A percentile compares a stretch with the other conserved stretches of the same genome.
Evolutionary conservation across 352 stramenopile genomes (phyloP).

Genomic region (Phytopythium montanum): DNA sequence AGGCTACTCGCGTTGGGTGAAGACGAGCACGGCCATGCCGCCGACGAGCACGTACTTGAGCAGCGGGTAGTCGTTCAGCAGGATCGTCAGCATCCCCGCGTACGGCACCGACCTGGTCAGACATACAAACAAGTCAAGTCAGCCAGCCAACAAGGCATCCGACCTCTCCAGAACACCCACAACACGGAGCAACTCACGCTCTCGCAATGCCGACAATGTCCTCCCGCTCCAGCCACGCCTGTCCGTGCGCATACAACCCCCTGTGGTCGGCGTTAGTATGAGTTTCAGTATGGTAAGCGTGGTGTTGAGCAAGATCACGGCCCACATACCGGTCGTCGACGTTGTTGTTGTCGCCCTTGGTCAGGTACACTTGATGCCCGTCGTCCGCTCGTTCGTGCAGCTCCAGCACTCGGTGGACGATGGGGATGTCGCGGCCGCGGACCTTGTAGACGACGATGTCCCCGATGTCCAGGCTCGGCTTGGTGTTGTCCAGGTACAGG

Average conservation of each 20-base stretch:
- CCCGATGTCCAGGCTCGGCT: constrained; percentile 75
- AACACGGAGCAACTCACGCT: constrained; percentile 51
- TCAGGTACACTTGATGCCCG: constrained; percentile 94
- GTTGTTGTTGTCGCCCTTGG: constrained; percentile 99
- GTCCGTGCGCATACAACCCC: constrained; percentile 96
- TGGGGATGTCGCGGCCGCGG: constrained; percentile 98
- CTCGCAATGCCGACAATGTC: constrained; percentile 97
- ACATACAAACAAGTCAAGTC: too few species aligned
- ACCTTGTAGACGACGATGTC: constrained; percentile 97
- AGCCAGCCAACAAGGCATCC: too few species aligned
- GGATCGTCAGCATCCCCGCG: constrained; percentile 98
- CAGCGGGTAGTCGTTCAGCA: constrained; percentile 98
- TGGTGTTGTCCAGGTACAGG: constrained; percentile 97
- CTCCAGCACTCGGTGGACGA: constrained; percentile 98
- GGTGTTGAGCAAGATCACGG: neutral
- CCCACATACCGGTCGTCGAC: constrained; percentile 94
- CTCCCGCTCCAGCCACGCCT: constrained; percentile 97
- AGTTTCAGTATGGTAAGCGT: neutral
- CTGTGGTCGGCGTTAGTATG: constrained; percentile 14
- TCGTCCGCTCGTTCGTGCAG: constrained; percentile 90
- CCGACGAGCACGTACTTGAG: constrained; percentile 91
- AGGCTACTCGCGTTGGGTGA: constrained; percentile 74
- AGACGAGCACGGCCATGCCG: constrained; percentile 75
- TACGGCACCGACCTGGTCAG: constrained; percentile 91
- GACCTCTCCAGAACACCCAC: too few species aligned